These are phyloP conservation scores for Pythium sp. DNA, from an alignment of 352 stramenopile genomes.

Conservation along the genomic window DNA sequence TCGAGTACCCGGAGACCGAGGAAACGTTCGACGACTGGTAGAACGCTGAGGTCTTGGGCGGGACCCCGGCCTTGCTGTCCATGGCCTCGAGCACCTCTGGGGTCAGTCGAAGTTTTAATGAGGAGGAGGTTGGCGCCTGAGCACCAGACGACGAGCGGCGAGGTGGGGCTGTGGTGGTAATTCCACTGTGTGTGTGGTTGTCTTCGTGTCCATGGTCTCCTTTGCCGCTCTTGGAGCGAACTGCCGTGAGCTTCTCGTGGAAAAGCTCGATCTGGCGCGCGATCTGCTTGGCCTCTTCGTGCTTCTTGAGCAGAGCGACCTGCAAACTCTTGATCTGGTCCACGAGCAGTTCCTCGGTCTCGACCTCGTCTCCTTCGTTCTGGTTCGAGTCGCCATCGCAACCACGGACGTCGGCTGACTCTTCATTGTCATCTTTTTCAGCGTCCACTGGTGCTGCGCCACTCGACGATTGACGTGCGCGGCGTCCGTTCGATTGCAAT, in stretches of 20 bases:
- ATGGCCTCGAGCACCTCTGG: conserved; percentile 59
- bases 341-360: conserved; percentile 57
- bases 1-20: conserved; percentile 62
- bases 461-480: not conserved
- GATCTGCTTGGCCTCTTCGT: conserved; percentile 77
- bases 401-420: conserved; percentile 13
- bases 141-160: not conserved
- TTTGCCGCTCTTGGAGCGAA: conserved; percentile 22
- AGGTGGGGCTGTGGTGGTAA: conserved; percentile 12
- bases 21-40: conserved; percentile 67
- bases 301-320: conserved; percentile 61
- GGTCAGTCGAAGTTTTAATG: conserved; percentile 47
- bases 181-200: not conserved
- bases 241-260: conserved; percentile 47
- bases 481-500: not conserved
- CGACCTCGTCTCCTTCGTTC: conserved; percentile 53
- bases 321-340: conserved; percentile 70
- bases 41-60: conserved; percentile 37
- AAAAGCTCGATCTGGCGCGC: conserved; percentile 49
- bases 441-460: not conserved
- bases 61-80: conserved; percentile 47
- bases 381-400: conserved; percentile 50
- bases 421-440: conserved; percentile 13
- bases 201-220: conserved; percentile 6
- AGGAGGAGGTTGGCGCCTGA: conserved; percentile 6